Percentiles rank a stretch among this genome's conserved stretches.
Evolutionary conservation across 2,329 filamentous ascomycete species (phyloP).

Genomic region (Ploettnerulaceae sp.): DNA sequence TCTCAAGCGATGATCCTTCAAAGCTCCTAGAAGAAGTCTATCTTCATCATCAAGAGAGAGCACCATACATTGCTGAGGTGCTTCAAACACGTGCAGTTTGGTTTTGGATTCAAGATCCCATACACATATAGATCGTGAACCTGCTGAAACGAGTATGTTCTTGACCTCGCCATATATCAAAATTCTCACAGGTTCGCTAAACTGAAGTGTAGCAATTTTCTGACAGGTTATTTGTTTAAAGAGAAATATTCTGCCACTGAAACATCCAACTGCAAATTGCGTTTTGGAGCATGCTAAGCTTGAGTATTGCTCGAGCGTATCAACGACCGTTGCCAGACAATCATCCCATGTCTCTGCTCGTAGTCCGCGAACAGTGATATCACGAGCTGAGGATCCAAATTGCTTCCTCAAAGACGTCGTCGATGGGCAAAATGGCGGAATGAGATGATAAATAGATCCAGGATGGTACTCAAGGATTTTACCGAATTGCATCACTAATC

Average conservation of each 20-base stretch:
- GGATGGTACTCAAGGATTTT: conserved; percentile 28
- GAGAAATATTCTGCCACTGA: conserved; percentile 21
- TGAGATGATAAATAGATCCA: conserved; percentile 34
- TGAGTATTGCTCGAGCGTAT: conserved; percentile 12
- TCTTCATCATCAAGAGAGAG: conserved; percentile 31
- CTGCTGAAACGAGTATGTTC: conserved; percentile 33
- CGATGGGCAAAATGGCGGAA: conserved; percentile 38
- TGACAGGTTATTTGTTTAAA: conserved; percentile 27
- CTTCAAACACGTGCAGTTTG: conserved; percentile 27
- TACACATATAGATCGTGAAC: conserved; percentile 29
- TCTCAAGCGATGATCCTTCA: conserved; percentile 27
- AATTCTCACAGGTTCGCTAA: conserved; percentile 33
- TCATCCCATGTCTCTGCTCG: conserved; percentile 29
- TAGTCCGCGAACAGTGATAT: conserved; percentile 24
- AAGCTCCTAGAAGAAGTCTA: conserved; percentile 31
- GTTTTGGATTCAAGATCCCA: conserved; percentile 31
- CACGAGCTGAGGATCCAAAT: conserved; percentile 13
- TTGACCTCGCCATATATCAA: conserved; percentile 32
- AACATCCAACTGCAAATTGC: conserved; percentile 25
- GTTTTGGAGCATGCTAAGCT: conserved; percentile 20
- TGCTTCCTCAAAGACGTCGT: conserved; percentile 17
- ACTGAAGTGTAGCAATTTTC: conserved; percentile 25
- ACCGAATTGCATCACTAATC: conserved; percentile 34
- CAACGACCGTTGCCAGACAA: conserved; percentile 25
- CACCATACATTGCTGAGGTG: conserved; percentile 23